Percentiles rank a stretch among this genome's conserved stretches.
phyloP scores from a whole-genome alignment of 148 eudicot genomes.

The Spergularia bocconei region DNA sequence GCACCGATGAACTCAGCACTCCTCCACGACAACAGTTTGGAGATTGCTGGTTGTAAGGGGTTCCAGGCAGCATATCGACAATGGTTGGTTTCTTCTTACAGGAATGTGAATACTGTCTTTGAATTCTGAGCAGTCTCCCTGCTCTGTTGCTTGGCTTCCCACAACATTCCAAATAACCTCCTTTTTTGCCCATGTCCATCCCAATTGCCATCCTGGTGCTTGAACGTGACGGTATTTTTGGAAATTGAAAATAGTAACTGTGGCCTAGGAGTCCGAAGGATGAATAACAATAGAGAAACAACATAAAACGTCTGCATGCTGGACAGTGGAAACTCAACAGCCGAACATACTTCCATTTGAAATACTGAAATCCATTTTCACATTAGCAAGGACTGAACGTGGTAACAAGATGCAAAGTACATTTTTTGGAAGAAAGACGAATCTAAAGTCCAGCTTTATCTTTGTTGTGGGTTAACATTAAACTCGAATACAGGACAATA shows the following conservation, averaged over 20 bases:
- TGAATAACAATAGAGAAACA: background rate
- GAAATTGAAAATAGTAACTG: conserved; percentile 49
- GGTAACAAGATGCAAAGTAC: background rate
- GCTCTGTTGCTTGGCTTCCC: conserved; percentile 65
- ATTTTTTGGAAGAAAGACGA: background rate
- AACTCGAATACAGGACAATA: too few species aligned
- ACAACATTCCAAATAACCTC: conserved; percentile 60
- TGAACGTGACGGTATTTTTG: conserved; percentile 64
- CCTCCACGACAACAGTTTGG: conserved; percentile 70
- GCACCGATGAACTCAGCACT: conserved; percentile 55
- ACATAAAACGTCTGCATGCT: background rate
- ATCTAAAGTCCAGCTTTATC: background rate
- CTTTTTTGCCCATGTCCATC: conserved; percentile 71
- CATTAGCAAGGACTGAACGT: background rate
- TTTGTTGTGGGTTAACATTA: background rate
- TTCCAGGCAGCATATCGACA: conserved; percentile 58
- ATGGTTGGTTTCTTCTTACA: conserved; percentile 56
- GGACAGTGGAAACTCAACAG: background rate
- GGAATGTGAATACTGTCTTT: conserved; percentile 55
- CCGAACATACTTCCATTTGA: background rate
- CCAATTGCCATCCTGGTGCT: conserved; percentile 66
- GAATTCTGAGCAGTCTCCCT: conserved; percentile 66
- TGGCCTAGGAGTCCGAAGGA: conserved; percentile 25
- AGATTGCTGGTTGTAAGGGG: conserved; percentile 54
- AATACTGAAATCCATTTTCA: background rate